A percentile compares a stretch with the other conserved stretches of the same genome.
phyloP scores from a whole-genome alignment of 148 eudicot genomes.

The Camellia lanceoleosa region DNA sequence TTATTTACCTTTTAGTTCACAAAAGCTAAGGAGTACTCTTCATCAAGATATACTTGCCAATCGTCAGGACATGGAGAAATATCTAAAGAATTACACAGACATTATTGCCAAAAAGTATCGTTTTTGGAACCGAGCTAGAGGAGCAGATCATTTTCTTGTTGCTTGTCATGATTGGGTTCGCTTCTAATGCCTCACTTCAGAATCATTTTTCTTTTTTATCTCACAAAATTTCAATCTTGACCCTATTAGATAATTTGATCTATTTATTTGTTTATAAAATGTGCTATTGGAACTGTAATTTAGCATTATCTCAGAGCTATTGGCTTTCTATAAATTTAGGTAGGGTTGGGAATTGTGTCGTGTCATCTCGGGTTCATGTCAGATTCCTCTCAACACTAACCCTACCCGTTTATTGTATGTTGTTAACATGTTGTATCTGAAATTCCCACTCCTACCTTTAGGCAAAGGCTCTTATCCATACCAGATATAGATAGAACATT shows the following conservation, averaged over 20 bases:
- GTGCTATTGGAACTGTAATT: not conserved
- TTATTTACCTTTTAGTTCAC: conserved; percentile 70
- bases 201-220: not conserved
- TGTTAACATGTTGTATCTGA: no score
- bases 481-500: not conserved
- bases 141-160: conserved; percentile 77
- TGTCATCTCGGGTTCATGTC: no score
- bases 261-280: not conserved
- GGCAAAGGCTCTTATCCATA: not conserved
- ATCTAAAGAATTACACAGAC: conserved; percentile 48
- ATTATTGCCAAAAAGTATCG: conserved; percentile 49
- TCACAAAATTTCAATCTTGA: not conserved
- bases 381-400: no score
- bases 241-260: not conserved
- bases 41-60: conserved; percentile 24
- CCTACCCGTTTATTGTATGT: no score
- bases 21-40: conserved; percentile 37
- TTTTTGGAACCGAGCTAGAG: conserved; percentile 63
- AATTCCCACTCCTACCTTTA: not conserved
- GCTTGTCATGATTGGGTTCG: conserved; percentile 94
- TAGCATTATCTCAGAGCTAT: not conserved
- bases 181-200: conserved; percentile 8
- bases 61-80: conserved; percentile 41
- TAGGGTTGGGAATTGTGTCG: no score
- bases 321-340: not conserved